Conservation (phyloP, 768 basidiomycete genomes). For the Collybia nuda region DNA sequence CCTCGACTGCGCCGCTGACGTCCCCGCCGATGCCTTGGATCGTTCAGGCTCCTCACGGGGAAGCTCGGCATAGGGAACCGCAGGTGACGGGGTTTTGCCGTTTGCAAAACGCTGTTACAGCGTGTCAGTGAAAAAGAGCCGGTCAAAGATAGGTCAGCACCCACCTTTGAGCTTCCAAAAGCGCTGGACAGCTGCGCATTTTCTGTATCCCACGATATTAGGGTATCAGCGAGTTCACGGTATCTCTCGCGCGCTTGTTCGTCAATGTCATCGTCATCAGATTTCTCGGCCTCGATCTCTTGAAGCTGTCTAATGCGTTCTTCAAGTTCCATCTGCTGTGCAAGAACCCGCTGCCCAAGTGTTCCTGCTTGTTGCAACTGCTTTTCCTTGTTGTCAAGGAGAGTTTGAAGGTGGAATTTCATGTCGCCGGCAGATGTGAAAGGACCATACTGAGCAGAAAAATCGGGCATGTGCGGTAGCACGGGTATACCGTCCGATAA, state of each 20-base stretch:
- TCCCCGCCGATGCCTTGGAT: constrained; percentile 54
- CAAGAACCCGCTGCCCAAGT: constrained; percentile 90
- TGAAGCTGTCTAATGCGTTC: constrained; percentile 83
- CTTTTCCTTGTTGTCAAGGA: constrained; percentile 88
- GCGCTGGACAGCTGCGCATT: constrained; percentile 73
- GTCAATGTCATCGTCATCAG: constrained; percentile 64
- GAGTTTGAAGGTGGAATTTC: constrained; percentile 60
- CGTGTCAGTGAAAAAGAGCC: background rate
- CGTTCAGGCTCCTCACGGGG: constrained; percentile 65
- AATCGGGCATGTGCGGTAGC: constrained; percentile 38
- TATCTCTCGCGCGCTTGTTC: constrained; percentile 70
- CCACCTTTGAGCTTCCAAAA: constrained; percentile 63
- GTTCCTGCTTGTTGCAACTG: constrained; percentile 91
- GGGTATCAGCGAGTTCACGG: constrained; percentile 72
- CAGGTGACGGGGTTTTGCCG: constrained; percentile 48
- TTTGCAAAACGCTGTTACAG: constrained; percentile 37
- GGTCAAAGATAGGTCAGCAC: constrained; percentile 19
- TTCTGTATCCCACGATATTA: constrained; percentile 76
- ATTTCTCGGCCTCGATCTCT: constrained; percentile 63
- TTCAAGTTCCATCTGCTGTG: constrained; percentile 92
- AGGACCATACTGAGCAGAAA: constrained; percentile 31
- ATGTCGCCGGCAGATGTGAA: constrained; percentile 58
- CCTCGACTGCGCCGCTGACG: constrained; percentile 83
- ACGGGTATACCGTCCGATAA: constrained; percentile 34
- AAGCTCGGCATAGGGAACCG: constrained; percentile 45